Evolutionary conservation across 768 basidiomycete species (phyloP), one percentile per base, ranked within the genome.

Genomic region (Phylloporus arenicola): DNA sequence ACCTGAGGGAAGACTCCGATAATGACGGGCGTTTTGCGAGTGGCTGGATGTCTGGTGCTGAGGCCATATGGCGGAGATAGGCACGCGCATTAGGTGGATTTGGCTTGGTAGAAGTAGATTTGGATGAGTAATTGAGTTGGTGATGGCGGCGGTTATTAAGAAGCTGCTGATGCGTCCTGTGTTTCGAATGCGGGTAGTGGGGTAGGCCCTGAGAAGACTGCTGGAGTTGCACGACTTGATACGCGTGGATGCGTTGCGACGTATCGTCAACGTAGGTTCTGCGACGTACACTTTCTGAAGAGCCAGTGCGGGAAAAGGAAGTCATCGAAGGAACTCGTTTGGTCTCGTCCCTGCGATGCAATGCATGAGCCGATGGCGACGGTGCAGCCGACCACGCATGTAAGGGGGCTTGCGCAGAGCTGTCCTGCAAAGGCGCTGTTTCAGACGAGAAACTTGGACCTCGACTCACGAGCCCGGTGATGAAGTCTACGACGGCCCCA

Each of bases 51-150:
- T 72, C 71, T 27, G 76, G 76, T 20, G 75, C 70, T 20, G 87
- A 88, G 1, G 79, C 79, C 74, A 90, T 87, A 62, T 88, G 86
- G 29, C 86, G 80, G 11, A 90, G 76, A 60, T 87, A 83, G 6
- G 81, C 79, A 4, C 78, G 77, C 3, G 86, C 84, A 45, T 79
- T 78, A 22, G 78, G 75, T 20, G 53, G 54, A 52, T 65, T 57
- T 49, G 51, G 48, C 51, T 60, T 65, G 50, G 47, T 50, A 37
- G 48, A 42, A 37, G 55, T 34, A 31, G 59, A 42, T 40, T 61
- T 58, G 45, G 61, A 56, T 60, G 66, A 59, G 43, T 64, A 49
- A 56, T 59, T 25, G 52, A 45, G 45, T 25, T 63, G 55, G 16
- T 55, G 59, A 31, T 64, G 54, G 47, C 56, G 54, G 37, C 44